Evolutionary conservation across 148 eudicot species (phyloP).

Genomic region (Rhododendron henanense): DNA sequence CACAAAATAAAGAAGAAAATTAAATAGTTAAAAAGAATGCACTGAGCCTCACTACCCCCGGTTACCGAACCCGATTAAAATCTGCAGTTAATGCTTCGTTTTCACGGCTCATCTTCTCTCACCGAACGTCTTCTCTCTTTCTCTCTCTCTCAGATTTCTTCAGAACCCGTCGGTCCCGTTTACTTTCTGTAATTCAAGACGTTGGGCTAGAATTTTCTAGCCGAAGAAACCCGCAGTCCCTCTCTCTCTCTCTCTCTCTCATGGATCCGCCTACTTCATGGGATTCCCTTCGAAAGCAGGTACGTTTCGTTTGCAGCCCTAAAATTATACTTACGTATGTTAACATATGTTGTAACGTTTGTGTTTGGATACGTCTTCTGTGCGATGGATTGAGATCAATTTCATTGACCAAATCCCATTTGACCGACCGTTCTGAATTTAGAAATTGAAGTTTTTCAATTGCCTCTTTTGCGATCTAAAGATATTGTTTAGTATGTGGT

Average conservation of each 20-base stretch:
- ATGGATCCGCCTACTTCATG: constrained; percentile 80
- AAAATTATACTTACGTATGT: neutral
- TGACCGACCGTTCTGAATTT: neutral
- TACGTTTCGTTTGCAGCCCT: neutral
- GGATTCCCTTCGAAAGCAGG: constrained; percentile 88
- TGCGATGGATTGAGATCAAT: neutral
- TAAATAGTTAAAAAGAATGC: no score
- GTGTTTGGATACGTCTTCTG: neutral
- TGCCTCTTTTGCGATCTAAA: neutral
- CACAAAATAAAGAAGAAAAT: no score
- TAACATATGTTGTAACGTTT: neutral
- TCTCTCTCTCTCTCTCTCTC: neutral
- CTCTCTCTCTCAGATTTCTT: neutral
- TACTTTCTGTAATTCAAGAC: neutral
- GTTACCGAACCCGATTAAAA: neutral
- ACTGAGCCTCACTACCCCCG: no score
- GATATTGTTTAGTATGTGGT: neutral
- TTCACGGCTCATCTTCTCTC: neutral
- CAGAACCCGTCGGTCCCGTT: neutral
- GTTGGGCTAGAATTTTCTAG: neutral
- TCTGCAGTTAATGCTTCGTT: neutral
- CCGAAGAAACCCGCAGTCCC: neutral
- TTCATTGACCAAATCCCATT: neutral
- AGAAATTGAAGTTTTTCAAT: neutral
- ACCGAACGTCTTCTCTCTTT: neutral